Conservation (phyloP, 106 monocot genomes). For the Apostasia ramifera region DNA sequence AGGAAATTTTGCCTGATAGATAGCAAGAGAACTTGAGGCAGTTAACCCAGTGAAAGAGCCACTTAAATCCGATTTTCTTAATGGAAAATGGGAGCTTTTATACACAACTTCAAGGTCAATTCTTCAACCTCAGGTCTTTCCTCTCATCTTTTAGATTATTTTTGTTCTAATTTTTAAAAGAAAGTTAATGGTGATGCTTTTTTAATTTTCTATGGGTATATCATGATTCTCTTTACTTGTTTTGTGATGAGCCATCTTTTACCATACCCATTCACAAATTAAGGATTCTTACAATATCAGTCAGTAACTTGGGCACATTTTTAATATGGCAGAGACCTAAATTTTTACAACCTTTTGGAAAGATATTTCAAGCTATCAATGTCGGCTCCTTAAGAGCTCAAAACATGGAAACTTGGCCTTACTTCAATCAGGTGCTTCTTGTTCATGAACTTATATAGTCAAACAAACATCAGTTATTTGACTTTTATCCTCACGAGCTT, state of each 20-base stretch:
- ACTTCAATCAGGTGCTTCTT: slow-evolving; percentile 74
- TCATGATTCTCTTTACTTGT: background rate
- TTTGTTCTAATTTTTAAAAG: too few relatives aligned
- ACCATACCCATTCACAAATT: background rate
- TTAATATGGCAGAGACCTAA: slow-evolving; percentile 63
- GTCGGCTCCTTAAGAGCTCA: slow-evolving; percentile 79
- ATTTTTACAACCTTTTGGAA: slow-evolving; percentile 72
- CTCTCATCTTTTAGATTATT: background rate
- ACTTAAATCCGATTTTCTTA: slow-evolving; percentile 77
- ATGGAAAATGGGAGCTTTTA: slow-evolving; percentile 98
- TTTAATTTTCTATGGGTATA: too few relatives aligned
- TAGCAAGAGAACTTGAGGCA: slow-evolving; percentile 65
- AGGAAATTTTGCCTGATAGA: slow-evolving; percentile 20
- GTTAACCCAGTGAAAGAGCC: slow-evolving; percentile 63
- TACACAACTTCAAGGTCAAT: slow-evolving; percentile 89
- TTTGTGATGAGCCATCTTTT: background rate
- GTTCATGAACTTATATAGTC: background rate
- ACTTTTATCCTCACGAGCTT: background rate
- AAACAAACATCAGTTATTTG: too few relatives aligned
- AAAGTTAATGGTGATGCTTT: too few relatives aligned
- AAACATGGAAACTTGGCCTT: slow-evolving; percentile 98
- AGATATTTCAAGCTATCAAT: slow-evolving; percentile 93
- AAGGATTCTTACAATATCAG: background rate
- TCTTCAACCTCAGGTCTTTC: slow-evolving; percentile 51
- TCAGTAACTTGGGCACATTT: background rate